Evolutionary conservation across 2,329 filamentous ascomycete species (phyloP), one percentile per base, ranked within the genome.

Genomic region (Talaromyces albobiverticillius): DNA sequence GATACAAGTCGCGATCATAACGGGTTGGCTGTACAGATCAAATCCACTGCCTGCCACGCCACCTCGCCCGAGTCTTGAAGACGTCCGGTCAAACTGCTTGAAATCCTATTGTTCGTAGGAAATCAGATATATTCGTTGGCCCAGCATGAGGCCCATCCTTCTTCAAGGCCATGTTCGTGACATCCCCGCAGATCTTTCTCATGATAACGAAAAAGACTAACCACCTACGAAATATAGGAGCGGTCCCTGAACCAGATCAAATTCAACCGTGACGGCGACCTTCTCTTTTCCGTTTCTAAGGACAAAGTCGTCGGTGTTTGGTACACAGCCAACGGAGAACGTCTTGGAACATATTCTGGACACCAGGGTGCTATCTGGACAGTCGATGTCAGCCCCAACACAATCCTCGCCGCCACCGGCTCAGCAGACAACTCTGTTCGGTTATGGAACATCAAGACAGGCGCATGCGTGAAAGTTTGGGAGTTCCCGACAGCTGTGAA

Each of bases 291-390:
- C 60, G 89, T 91, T 58, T 85, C 90, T 65, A 97, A 97, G 79
- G 93, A 97, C 76, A 93, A 96, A 78, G 85, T 95, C 70, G 90
- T 96, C 68, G 96, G 93, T 82, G 93, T 85, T 62, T 99, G 94
- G 94, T 97, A 85, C 78, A 88, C 91, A 62, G 91, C 95, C 79
- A 99, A 99, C 76, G 94, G 94, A 78, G 94, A 99, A 82, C 89
- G 94, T 68, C 83, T 97, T 67, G 94, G 94, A 68, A 94, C 93
- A 66, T 99, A 97, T 80, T 87, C 90, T 71, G 94, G 94, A 74
- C 94, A 99, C 78, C 88, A 95, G 75, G 94, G 94, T 77, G 93
- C 94, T 67, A 89, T 99, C 79, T 99, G 94, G 94, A 96, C 94
- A 59, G 89, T 99, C 75, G 94, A 99, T 71, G 88, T 96, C 69